Evolutionary conservation across 345 rosid species (phyloP), one percentile per base, ranked within the genome.

Genomic region (Melaleuca quinquenervia): DNA sequence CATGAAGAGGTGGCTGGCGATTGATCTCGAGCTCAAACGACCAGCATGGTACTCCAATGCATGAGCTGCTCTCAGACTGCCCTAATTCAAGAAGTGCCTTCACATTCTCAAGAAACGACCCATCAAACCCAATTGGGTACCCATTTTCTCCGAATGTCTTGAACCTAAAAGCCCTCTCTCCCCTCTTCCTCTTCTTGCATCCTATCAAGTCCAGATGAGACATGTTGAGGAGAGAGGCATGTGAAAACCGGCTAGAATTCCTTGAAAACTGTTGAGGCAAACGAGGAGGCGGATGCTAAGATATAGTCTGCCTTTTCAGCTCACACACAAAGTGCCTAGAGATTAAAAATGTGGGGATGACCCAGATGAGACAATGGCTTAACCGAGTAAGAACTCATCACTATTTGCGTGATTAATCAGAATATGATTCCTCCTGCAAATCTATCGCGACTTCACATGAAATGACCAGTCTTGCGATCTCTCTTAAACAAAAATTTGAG

Each of bases 11-110:
- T 51, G 98, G 97, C 13, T 96, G 94, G 26, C 95, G 95, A 49
- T 89, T 90, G 86, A 97, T 93, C 89, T 97, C 96, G 21, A 97
- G 95, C 90, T 94, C 96, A 90, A 96, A 97, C n/a, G 98, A 93
- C 98, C 99, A 96, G 83, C 93, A 90, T 5, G 91, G 90, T 89
- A 89, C 84, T 27, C 93, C 92, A 83, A 85, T 85, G 27, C 90
- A 88, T 2, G 85, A 82, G 80, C 82, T 84, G 29, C 84, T 84
- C 87, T 93, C 95, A 27, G 84, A 78, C 85, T 93, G 91, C 82
- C 96, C 99, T 78, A 91, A 92, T 84, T 95, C 95, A 51, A 96
- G 90, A 80, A 97, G 92, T 21, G 90, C 89, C 60, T 90, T 85
- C 8, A 97, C 91, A 82, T 97, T 97, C 24, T 94, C 89, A 76